Conservation (phyloP, 2,329 filamentous ascomycete genomes). For the Phoma sp. region DNA sequence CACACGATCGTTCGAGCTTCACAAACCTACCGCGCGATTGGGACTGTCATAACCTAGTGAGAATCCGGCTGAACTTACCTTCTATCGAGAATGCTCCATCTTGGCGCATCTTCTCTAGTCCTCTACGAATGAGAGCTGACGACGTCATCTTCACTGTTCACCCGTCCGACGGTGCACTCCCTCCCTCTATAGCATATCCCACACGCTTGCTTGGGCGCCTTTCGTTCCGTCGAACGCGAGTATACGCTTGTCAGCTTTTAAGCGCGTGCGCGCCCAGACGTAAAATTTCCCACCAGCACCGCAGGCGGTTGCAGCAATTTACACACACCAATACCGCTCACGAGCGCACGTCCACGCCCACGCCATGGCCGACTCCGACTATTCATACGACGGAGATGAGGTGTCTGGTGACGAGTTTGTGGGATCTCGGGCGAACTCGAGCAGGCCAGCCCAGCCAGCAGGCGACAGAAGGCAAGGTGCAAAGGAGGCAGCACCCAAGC, state of each 20-base stretch:
- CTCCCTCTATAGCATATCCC: not conserved
- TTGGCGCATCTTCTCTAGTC: not conserved
- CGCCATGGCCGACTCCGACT: conserved; percentile 75
- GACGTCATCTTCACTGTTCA: conserved; percentile 14
- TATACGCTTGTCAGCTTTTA: not conserved
- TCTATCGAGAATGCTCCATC: not conserved
- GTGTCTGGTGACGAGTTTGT: conserved; percentile 69
- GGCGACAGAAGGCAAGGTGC: conserved; percentile 30
- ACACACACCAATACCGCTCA: not conserved
- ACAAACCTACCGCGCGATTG: conserved; percentile 9
- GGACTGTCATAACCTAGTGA: conserved; percentile 1
- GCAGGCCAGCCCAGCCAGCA: conserved; percentile 33
- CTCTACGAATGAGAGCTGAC: conserved; percentile 4
- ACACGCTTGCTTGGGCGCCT: not conserved
- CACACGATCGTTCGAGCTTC: conserved; percentile 13
- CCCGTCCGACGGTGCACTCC: not conserved
- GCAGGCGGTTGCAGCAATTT: conserved; percentile 1
- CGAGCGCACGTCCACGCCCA: conserved; percentile 9
- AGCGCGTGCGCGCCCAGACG: not conserved
- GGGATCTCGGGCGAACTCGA: conserved; percentile 44
- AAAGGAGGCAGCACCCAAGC: conserved; percentile 47
- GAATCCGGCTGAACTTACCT: conserved; percentile 1
- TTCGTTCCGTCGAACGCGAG: not conserved
- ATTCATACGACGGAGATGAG: conserved; percentile 70
- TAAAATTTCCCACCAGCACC: not conserved